Evolutionary conservation across 495 filamentous ascomycete species (phyloP), one percentile per base, ranked within the genome.

Genomic region (Rusavskia elegans): DNA sequence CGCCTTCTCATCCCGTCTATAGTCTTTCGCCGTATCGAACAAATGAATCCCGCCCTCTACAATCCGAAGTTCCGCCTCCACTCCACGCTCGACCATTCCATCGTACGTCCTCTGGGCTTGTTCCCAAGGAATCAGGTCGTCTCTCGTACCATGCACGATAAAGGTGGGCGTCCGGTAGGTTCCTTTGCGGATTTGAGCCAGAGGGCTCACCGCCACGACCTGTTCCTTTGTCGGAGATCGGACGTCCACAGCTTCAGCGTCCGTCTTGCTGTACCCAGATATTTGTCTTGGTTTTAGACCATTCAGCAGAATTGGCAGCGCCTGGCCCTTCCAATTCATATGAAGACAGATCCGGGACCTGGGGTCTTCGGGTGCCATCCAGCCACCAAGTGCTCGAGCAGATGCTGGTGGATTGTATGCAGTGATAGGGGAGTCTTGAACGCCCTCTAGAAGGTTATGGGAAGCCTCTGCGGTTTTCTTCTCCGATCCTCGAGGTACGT

Each of bases 291-390:
- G 29, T 30, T 44, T 27, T 11, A 67, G 57, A 1, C 66, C 67
- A 39, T 63, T 52, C 17, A 71, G 53, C 1, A 75, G 58, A 0
- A 75, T 54, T 5, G 64, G 69, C 0, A 77, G 53, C 5, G 63
- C 57, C 42, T 68, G 67, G 1, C 57, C 72, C 7, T 63, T 48
- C 70, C 69, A 71, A 56, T 74, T 74, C 62, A 73, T 73, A 46
- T 75, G 63, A 6, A 72, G 55, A 0, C 58, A 56, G 27, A 73
- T 59, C 10, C 66, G 66, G 25, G 42, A 62, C 16, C 71, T 70
- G 0, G 66, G 56, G 52, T 75, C 70, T 7, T 16, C 51, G 17
- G 55, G 48, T 20, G 57, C 35, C 62, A 68, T 64, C 65, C 59
- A 64, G 0, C 59, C 61, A 20, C 59, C 64, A 4, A 53, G 19